Percentiles rank a stretch among this genome's conserved stretches.
Evolutionary conservation across 2,329 filamentous ascomycete genomes (phyloP).

Genomic region (Gaeumannomyces sp.): DNA sequence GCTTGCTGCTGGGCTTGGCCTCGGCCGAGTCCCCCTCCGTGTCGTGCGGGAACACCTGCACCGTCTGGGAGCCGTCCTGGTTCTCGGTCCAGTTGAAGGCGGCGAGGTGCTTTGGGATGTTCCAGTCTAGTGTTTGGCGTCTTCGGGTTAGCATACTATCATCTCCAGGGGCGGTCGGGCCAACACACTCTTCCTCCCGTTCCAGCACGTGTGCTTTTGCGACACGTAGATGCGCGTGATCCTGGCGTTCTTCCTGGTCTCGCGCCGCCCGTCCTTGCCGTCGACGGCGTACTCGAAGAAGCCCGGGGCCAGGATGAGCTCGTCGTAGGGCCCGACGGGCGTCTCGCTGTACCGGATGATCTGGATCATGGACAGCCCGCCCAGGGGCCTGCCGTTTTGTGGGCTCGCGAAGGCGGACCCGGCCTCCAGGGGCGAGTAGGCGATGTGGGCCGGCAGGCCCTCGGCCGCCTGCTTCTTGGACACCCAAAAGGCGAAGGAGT

Average conservation of each 20-base stretch:
- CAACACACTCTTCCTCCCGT: slow-evolving; percentile 39
- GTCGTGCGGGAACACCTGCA: slow-evolving; percentile 41
- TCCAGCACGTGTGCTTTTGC: slow-evolving; percentile 44
- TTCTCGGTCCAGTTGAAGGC: slow-evolving; percentile 39
- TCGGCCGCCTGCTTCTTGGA: slow-evolving; percentile 17
- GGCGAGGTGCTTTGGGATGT: slow-evolving; percentile 49
- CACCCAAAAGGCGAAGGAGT: slow-evolving; percentile 36
- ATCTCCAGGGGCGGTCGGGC: not conserved
- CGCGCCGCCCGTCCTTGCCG: slow-evolving; percentile 23
- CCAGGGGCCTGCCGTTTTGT: slow-evolving; percentile 28
- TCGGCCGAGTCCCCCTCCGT: slow-evolving; percentile 25
- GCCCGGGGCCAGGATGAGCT: slow-evolving; percentile 43
- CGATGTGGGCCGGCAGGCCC: slow-evolving; percentile 27
- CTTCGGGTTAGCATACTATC: not conserved
- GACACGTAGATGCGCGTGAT: slow-evolving; percentile 52
- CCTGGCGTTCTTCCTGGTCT: slow-evolving; percentile 30
- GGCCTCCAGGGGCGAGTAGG: slow-evolving; percentile 42
- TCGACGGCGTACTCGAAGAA: slow-evolving; percentile 35
- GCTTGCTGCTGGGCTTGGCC: slow-evolving; percentile 24
- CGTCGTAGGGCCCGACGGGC: slow-evolving; percentile 48
- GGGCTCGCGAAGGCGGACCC: slow-evolving; percentile 30
- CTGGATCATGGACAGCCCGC: slow-evolving; percentile 43
- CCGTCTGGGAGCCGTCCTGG: slow-evolving; percentile 28
- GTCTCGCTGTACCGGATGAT: slow-evolving; percentile 44
- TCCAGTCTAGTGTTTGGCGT: slow-evolving; percentile 37